phyloP scores from a whole-genome alignment of 2,329 filamentous ascomycete species.

The Alternaria hordeiaustralica region DNA sequence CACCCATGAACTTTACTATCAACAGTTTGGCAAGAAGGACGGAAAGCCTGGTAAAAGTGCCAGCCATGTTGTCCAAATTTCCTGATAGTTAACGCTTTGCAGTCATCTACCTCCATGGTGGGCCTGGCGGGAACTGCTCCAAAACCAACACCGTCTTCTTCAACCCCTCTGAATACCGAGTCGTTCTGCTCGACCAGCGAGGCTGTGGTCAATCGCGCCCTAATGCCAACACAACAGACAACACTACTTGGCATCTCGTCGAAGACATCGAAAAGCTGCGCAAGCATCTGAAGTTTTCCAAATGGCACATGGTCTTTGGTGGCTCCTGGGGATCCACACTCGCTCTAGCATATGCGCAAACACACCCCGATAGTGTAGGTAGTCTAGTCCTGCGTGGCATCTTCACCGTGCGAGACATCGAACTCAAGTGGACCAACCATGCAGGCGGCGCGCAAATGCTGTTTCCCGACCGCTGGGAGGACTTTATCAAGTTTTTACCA shows the following conservation, averaged over 20 bases:
- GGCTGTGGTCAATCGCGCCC: conserved; percentile 55
- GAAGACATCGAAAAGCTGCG: conserved; percentile 56
- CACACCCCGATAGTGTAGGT: conserved; percentile 48
- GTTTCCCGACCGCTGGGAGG: conserved; percentile 51
- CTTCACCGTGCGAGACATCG: conserved; percentile 47
- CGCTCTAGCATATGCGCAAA: conserved; percentile 54
- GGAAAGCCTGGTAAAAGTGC: conserved; percentile 46
- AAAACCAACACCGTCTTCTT: conserved; percentile 52
- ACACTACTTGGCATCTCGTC: conserved; percentile 55
- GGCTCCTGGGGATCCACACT: conserved; percentile 58
- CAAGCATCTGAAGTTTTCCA: conserved; percentile 49
- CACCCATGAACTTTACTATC: conserved; percentile 48
- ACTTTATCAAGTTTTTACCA: conserved; percentile 46
- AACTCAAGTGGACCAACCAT: conserved; percentile 47
- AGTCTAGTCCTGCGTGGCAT: conserved; percentile 54
- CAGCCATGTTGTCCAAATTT: background rate
- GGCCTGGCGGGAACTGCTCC: conserved; percentile 49
- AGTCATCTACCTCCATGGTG: conserved; percentile 56
- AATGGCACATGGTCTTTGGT: conserved; percentile 57
- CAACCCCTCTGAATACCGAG: conserved; percentile 53
- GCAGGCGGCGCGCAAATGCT: conserved; percentile 39
- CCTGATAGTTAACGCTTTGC: background rate
- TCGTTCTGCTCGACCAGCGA: conserved; percentile 57
- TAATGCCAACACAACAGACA: conserved; percentile 50
- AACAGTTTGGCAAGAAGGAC: conserved; percentile 48